phyloP scores from a whole-genome alignment of 495 filamentous ascomycete species.

The Friedmanniomyces simplex region DNA sequence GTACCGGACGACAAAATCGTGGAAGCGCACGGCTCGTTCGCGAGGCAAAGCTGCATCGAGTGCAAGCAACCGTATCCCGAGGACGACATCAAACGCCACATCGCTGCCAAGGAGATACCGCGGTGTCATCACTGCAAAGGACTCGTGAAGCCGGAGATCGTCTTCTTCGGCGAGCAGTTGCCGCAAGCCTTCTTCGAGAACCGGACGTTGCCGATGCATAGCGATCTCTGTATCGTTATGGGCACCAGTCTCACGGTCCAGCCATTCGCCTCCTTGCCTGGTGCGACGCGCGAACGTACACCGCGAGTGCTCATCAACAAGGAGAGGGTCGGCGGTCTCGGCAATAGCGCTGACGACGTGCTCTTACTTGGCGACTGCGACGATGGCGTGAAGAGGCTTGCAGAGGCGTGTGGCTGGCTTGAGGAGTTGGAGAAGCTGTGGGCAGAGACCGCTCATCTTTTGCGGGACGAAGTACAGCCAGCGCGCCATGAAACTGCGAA shows the following conservation, averaged over 20 bases:
- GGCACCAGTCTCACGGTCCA: conserved; percentile 83
- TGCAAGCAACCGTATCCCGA: conserved; percentile 64
- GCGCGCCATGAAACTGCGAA: conserved; percentile 26
- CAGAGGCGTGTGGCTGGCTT: conserved; percentile 72
- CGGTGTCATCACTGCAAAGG: conserved; percentile 63
- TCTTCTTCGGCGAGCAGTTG: conserved; percentile 77
- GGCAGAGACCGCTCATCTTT: conserved; percentile 41
- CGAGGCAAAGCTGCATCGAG: conserved; percentile 78
- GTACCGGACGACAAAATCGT: conserved; percentile 71
- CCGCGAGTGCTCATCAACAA: conserved; percentile 82
- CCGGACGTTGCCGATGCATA: conserved; percentile 41
- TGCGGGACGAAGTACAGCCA: not conserved
- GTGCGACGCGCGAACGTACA: conserved; percentile 44
- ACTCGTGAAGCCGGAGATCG: conserved; percentile 91
- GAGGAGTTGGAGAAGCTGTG: conserved; percentile 70
- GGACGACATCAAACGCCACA: conserved; percentile 56
- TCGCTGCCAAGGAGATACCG: conserved; percentile 55
- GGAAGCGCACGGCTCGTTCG: conserved; percentile 94
- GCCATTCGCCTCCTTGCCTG: conserved; percentile 77
- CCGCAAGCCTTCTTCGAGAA: conserved; percentile 60
- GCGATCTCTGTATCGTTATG: conserved; percentile 81
- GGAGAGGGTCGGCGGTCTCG: conserved; percentile 73
- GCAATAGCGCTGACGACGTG: conserved; percentile 67
- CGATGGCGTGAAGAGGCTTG: conserved; percentile 69
- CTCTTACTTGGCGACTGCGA: conserved; percentile 69